Base-by-base conservation (phyloP, 2,329 filamentous ascomycete genomes). In the Pyricularia grisea region DNA sequence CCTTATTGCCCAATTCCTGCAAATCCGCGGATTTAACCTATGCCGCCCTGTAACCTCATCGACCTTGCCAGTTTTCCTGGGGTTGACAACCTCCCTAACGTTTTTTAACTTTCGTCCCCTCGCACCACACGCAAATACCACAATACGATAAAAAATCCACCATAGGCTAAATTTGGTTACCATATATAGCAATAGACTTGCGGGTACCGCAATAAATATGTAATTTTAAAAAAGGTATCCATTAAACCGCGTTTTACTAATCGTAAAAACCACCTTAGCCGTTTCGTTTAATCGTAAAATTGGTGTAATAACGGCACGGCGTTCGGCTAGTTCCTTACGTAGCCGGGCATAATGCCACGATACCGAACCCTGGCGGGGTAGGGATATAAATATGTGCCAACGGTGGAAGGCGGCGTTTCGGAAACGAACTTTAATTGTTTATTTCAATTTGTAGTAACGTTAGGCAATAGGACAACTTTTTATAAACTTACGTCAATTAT, bases 291-390 rank as follows among this genome's bases (percentile, higher is more conserved):
- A 72, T 67, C 74, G 77, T 67, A 75, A 70, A 67, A 75, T 71
- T 20, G 27, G 61, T 4, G 74, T 77, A 3, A 67, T 71, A 31
- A 80, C 80, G 0, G 64, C 68, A 23, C 73, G 74, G 60, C 17
- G 23, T 27, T 23, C 25, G n/a, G 55, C 9, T 30, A 1, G 20
- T n/a, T n/a, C n/a, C n/a, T n/a, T n/a, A n/a, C n/a, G n/a, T n/a
- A n/a, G n/a, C n/a, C n/a, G n/a, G n/a, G n/a, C n/a, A n/a, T n/a
- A n/a, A n/a, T n/a, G n/a, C n/a, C n/a, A n/a, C n/a, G n/a, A n/a
- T n/a, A n/a, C n/a, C n/a, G n/a, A n/a, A n/a, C n/a, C 95, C 92
- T 30, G 84, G 92, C 31, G 31, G 31, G 31, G 31, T 33, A 33
- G 31, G 31, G 9, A 33, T 33, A 33, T 33, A 33, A 33, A 33